phyloP scores from a whole-genome alignment of 352 stramenopile genomes.

The Globisporangium rhizosaccharum region DNA sequence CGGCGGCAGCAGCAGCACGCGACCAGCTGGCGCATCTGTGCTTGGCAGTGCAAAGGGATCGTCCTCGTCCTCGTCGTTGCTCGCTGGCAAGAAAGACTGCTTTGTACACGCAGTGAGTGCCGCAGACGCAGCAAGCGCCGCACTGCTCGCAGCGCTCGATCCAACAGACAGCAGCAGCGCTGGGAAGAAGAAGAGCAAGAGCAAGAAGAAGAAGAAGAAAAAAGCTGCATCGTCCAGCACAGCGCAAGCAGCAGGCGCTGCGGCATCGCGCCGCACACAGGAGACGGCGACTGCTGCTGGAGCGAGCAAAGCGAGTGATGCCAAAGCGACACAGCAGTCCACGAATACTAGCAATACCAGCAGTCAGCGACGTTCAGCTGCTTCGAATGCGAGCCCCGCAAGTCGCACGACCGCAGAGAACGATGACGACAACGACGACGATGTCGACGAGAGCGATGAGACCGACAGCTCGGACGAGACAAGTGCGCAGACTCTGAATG shows the following conservation, averaged over 20 bases:
- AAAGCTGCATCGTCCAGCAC: background rate
- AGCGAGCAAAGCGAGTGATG: background rate
- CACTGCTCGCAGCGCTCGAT: slow-evolving; percentile 6
- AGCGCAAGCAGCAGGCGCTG: background rate
- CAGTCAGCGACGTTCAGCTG: background rate
- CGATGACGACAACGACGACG: slow-evolving; percentile 12
- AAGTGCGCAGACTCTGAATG: background rate
- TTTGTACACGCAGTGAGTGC: slow-evolving; percentile 5
- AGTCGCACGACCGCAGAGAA: background rate
- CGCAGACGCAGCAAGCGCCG: slow-evolving; percentile 12
- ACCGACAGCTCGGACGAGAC: slow-evolving; percentile 6
- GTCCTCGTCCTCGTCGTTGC: background rate
- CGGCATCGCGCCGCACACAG: background rate
- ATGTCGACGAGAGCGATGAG: slow-evolving; percentile 6
- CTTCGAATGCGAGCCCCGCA: background rate
- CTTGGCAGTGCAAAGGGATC: background rate
- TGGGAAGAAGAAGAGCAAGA: slow-evolving; percentile 19
- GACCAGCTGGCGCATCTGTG: slow-evolving; percentile 10
- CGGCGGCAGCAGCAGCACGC: slow-evolving; percentile 25
- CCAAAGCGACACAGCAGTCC: no score
- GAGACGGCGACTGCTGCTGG: background rate
- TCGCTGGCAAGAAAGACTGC: slow-evolving; percentile 5
- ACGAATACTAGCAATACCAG: no score
- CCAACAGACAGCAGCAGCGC: background rate
- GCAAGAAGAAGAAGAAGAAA: slow-evolving; percentile 17